Percentiles rank a stretch among this genome's conserved stretches.
Evolutionary conservation across 805 yeast species (phyloP).

Genomic region (Wickerhamiella qilinensis): DNA sequence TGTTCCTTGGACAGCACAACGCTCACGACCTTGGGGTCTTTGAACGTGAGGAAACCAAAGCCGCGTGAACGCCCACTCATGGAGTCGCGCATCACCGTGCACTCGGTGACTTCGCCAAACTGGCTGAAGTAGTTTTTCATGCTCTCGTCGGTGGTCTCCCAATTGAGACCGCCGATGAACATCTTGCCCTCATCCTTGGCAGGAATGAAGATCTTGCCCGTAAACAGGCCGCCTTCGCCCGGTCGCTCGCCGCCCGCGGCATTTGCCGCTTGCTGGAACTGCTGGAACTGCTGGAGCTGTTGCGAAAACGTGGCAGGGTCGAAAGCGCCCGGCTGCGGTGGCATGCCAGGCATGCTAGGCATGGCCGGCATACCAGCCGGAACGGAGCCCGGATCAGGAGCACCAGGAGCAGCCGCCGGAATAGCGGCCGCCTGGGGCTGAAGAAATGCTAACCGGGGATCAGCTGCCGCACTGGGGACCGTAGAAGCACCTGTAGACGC

Average conservation of each 20-base stretch:
- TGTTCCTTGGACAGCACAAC: constrained; percentile 77
- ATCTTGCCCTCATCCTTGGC: constrained; percentile 70
- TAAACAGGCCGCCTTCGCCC: constrained; percentile 15
- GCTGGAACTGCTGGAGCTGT: constrained; percentile 16
- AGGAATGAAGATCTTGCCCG: constrained; percentile 31
- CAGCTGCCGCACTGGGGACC: constrained; percentile 6
- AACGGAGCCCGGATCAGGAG: constrained; percentile 10
- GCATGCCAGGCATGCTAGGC: constrained; percentile 13
- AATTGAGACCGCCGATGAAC: constrained; percentile 93
- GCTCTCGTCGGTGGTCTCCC: constrained; percentile 92
- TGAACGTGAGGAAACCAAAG: constrained; percentile 83
- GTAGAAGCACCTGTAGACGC: constrained; percentile 10
- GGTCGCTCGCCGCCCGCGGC: constrained; percentile 8
- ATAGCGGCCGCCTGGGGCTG: constrained; percentile 9
- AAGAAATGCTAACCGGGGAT: constrained; percentile 17
- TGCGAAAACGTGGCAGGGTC: constrained; percentile 15
- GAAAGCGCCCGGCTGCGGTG: constrained; percentile 7
- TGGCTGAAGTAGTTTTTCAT: constrained; percentile 67
- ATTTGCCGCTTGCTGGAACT: constrained; percentile 8
- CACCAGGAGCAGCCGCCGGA: constrained; percentile 12
- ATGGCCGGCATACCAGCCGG: constrained; percentile 13
- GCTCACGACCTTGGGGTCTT: constrained; percentile 66
- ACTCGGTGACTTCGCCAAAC: constrained; percentile 76
- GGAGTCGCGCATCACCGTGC: constrained; percentile 84
- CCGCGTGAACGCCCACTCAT: constrained; percentile 84